phyloP scores from a whole-genome alignment of 495 filamentous ascomycete species.

The Thermochaetoides thermophila region DNA sequence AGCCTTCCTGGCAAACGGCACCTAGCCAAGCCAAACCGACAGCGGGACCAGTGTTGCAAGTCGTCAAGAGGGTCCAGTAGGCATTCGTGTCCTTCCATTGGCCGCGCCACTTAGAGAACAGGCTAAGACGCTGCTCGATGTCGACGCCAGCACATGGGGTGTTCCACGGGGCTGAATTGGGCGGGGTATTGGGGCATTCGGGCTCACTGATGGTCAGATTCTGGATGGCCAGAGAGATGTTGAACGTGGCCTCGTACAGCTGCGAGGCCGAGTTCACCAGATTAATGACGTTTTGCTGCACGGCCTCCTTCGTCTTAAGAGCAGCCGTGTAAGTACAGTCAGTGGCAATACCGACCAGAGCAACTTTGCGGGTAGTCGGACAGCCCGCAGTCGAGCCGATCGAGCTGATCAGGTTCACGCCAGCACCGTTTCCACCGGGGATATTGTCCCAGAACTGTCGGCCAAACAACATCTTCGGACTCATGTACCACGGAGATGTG shows the following conservation, averaged over 20 bases:
- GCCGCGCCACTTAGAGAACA: slow-evolving; percentile 82
- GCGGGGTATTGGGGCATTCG: slow-evolving; percentile 50
- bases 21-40: slow-evolving; percentile 92
- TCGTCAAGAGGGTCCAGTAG: slow-evolving; percentile 87
- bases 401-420: slow-evolving; percentile 65
- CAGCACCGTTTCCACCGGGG: slow-evolving; percentile 60
- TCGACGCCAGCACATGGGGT: slow-evolving; percentile 46
- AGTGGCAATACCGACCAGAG: slow-evolving; percentile 79
- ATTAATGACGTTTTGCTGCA: slow-evolving; percentile 58
- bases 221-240: slow-evolving; percentile 77
- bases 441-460: slow-evolving; percentile 38
- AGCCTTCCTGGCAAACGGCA: slow-evolving; percentile 58
- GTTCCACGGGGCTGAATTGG: slow-evolving; percentile 65
- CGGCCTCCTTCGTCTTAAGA: slow-evolving; percentile 47
- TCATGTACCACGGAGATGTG: slow-evolving; percentile 15
- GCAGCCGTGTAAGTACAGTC: slow-evolving; percentile 72
- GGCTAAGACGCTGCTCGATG: slow-evolving; percentile 69
- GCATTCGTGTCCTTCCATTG: slow-evolving; percentile 57
- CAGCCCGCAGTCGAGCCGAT: slow-evolving; percentile 76
- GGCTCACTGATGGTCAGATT: slow-evolving; percentile 64
- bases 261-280: slow-evolving; percentile 77
- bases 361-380: slow-evolving; percentile 75
- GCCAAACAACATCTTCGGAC: slow-evolving; percentile 22
- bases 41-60: slow-evolving; percentile 69
- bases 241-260: slow-evolving; percentile 81